Evolutionary conservation across 495 filamentous ascomycete genomes (phyloP).

Genomic region (Penicillium canescens): DNA sequence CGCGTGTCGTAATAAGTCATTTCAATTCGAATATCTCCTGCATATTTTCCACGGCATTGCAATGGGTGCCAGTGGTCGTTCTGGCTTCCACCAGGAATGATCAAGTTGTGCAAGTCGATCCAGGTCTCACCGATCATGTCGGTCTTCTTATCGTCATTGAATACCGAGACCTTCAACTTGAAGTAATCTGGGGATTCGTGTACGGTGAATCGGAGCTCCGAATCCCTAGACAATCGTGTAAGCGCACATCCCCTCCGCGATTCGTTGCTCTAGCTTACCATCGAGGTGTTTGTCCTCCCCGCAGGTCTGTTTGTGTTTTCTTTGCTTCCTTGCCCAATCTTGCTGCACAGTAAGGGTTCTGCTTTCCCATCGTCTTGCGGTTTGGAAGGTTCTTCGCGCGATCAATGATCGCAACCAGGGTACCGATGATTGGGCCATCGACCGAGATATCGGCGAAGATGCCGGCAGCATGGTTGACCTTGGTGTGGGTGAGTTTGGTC

Average conservation of each 20-base stretch:
- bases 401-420: constrained; percentile 88
- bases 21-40: constrained; percentile 91
- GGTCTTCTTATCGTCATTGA: constrained; percentile 96
- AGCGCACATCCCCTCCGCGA: constrained; percentile 5
- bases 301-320: constrained; percentile 91
- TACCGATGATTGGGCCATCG: constrained; percentile 93
- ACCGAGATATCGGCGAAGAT: constrained; percentile 95
- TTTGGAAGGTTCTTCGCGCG: constrained; percentile 95
- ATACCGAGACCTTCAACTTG: constrained; percentile 89
- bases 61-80: constrained; percentile 90
- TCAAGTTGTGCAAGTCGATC: constrained; percentile 77
- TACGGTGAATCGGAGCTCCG: constrained; percentile 93
- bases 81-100: constrained; percentile 85
- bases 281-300: constrained; percentile 92
- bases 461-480: constrained; percentile 74
- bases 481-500: constrained; percentile 20
- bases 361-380: constrained; percentile 94
- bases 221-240: constrained; percentile 68
- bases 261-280: constrained; percentile 62
- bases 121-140: constrained; percentile 93
- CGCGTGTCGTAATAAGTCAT: constrained; percentile 94
- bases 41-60: constrained; percentile 87
- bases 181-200: constrained; percentile 96
- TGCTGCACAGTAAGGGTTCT: constrained; percentile 95
- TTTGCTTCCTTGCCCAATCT: constrained; percentile 95